Evolutionary conservation across 805 yeast genomes (phyloP).

Genomic region (Starmerella scarabaei): DNA sequence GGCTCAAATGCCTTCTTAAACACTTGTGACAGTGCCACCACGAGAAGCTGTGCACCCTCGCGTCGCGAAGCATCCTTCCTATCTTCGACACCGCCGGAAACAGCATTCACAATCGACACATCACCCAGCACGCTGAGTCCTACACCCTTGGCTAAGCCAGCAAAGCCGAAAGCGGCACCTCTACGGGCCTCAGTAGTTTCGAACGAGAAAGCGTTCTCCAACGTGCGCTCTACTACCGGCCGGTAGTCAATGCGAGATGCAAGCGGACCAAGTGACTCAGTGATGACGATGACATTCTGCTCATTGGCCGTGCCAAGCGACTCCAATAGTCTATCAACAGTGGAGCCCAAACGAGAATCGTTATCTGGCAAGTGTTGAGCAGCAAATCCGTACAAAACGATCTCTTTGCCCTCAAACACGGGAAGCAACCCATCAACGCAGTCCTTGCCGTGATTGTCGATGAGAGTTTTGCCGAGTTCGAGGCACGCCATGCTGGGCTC

Average conservation of each 20-base stretch:
- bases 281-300: constrained; percentile 44
- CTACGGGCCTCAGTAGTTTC: constrained; percentile 40
- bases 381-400: constrained; percentile 78
- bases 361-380: constrained; percentile 65
- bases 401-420: constrained; percentile 52
- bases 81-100: constrained; percentile 78
- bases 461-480: constrained; percentile 72
- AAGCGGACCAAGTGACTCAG: constrained; percentile 76
- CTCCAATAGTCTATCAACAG: constrained; percentile 54
- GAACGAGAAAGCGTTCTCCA: constrained; percentile 47
- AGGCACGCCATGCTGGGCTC: constrained; percentile 41
- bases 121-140: constrained; percentile 70
- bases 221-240: constrained; percentile 43
- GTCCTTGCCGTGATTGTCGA: constrained; percentile 50
- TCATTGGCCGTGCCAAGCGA: constrained; percentile 82
- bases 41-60: constrained; percentile 77
- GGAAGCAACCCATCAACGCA: constrained; percentile 66
- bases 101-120: constrained; percentile 59
- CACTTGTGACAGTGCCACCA: constrained; percentile 69
- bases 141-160: constrained; percentile 83
- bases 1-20: constrained; percentile 81
- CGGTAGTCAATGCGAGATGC: constrained; percentile 32
- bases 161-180: constrained; percentile 93
- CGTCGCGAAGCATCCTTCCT: constrained; percentile 59
- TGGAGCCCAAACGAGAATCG: constrained; percentile 51